These are phyloP conservation scores for fission yeast (Schizosaccharomyces pombe) DNA, from an alignment of 805 yeast species.

Conservation along the genomic window DNA sequence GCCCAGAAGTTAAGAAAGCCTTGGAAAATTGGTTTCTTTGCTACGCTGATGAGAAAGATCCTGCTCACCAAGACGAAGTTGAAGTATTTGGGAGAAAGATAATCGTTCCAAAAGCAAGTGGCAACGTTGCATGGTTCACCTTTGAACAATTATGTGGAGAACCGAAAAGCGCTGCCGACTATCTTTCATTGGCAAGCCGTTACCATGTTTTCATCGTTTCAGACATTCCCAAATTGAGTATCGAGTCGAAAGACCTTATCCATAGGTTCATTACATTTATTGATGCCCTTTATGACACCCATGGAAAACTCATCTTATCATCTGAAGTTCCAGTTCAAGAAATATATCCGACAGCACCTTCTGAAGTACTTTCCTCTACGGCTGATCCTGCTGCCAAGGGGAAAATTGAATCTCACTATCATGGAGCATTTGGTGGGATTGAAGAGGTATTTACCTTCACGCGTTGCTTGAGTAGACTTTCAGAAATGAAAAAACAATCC, in stretches of 20 bases:
- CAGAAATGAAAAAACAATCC: slow-evolving; percentile 81
- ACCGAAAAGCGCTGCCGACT: slow-evolving; percentile 85
- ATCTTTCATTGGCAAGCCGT: slow-evolving; percentile 52
- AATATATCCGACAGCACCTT: slow-evolving; percentile 20
- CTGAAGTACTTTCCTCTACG: not conserved
- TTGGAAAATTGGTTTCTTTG: slow-evolving; percentile 53
- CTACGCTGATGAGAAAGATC: slow-evolving; percentile 21
- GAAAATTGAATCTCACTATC: not conserved
- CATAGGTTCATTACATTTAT: slow-evolving; percentile 82
- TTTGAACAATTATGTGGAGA: slow-evolving; percentile 69
- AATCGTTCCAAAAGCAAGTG: slow-evolving; percentile 48
- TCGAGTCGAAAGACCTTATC: slow-evolving; percentile 57
- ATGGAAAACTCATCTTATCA: slow-evolving; percentile 70
- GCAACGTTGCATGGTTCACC: slow-evolving; percentile 70
- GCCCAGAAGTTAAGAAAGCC: slow-evolving; percentile 36
- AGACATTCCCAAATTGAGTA: slow-evolving; percentile 70
- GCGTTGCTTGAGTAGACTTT: slow-evolving; percentile 68
- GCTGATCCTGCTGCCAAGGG: not conserved
- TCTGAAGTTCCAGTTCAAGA: slow-evolving; percentile 67
- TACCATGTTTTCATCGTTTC: slow-evolving; percentile 68
- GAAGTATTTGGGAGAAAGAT: slow-evolving; percentile 78
- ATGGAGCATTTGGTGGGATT: slow-evolving; percentile 43
- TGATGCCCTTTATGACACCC: slow-evolving; percentile 87
- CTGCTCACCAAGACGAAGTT: slow-evolving; percentile 15
- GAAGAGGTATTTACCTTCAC: slow-evolving; percentile 95